Conservation (phyloP, 2,329 filamentous ascomycete species). For the Curvularia verruculosa region DNA sequence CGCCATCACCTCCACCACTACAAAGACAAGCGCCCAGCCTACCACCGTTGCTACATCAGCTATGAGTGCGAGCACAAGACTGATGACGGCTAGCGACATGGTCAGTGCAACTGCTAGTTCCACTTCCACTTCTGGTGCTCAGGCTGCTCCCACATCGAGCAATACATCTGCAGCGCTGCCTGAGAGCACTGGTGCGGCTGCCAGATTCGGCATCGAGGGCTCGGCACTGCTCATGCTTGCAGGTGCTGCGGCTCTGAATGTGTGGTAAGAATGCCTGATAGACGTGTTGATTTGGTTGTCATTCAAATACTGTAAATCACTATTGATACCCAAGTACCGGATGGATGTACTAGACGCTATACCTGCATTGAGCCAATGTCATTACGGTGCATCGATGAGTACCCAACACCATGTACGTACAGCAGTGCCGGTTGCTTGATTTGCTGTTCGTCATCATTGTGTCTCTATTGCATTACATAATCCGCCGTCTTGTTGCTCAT, state of each 20-base stretch:
- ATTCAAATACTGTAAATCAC: neutral
- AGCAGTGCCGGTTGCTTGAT: neutral
- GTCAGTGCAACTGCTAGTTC: slow-evolving; percentile 1
- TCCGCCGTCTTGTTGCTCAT: neutral
- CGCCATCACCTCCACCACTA: slow-evolving; percentile 14
- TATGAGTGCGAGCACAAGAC: slow-evolving; percentile 7
- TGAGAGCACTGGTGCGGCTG: slow-evolving; percentile 31
- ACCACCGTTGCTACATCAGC: slow-evolving; percentile 8
- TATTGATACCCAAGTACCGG: neutral
- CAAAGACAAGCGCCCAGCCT: slow-evolving; percentile 10
- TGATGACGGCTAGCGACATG: slow-evolving; percentile 5
- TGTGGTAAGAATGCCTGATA: slow-evolving; percentile 15
- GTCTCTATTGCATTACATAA: neutral
- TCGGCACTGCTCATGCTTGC: slow-evolving; percentile 29
- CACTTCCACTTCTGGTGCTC: slow-evolving; percentile 4
- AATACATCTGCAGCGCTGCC: slow-evolving; percentile 16
- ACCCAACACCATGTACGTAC: neutral
- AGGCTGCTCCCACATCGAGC: slow-evolving; percentile 13
- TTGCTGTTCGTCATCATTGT: neutral
- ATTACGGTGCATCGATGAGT: neutral
- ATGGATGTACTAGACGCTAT: neutral
- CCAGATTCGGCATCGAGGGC: slow-evolving; percentile 25
- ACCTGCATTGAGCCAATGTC: neutral
- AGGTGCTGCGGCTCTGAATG: slow-evolving; percentile 30
- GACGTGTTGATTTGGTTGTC: neutral